Evolutionary conservation across 768 basidiomycete species (phyloP), one percentile per base, ranked within the genome.

Genomic region (Calocybe gangraenosa): DNA sequence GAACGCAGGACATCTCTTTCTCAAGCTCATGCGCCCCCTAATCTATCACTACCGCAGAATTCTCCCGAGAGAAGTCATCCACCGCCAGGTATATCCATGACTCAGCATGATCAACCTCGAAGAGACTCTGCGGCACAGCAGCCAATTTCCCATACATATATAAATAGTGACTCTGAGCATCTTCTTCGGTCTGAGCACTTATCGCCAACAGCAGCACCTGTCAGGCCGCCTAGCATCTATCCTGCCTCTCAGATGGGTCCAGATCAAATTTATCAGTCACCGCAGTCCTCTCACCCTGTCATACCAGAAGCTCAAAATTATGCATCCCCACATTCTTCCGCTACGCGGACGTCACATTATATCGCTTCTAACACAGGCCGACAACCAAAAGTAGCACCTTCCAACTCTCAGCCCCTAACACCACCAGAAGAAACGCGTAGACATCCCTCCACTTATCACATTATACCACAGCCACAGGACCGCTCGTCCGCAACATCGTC

Each of bases 1-100:
- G 53, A 57, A 37, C 50, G 51, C 21, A 47, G 37, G 18, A 5
- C 36, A 9, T 51, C 51, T n/a, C 10, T 47, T n/a, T 46, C 53
- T 48, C 41, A 42, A 23, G 19, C 45, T 17, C 52, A 14, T 17
- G 34, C 38, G 9, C 36, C 44, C 10, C 33, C 40, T 7, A 30
- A 37, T 13, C 10, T 41, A 9, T 21, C 40, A n/a, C 8, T 22
- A 40, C 17, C 43, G 11, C 44, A 46, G 38, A 32, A 17, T 18
- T 30, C 40, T 30, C 40, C 13, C 15, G 50, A 51, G 20, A 37
- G 17, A 23, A n/a, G 42, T 41, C 42, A 46, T 35, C 37, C 44
- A 38, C 37, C 31, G 25, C 15, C 42, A 3, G 25, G n/a, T 31
- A 22, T 23, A 15, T 15, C 19, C 9, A 31, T 18, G 21, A 3